Base-by-base conservation (phyloP, 768 basidiomycete species). In the Lactifluus pinguis region DNA sequence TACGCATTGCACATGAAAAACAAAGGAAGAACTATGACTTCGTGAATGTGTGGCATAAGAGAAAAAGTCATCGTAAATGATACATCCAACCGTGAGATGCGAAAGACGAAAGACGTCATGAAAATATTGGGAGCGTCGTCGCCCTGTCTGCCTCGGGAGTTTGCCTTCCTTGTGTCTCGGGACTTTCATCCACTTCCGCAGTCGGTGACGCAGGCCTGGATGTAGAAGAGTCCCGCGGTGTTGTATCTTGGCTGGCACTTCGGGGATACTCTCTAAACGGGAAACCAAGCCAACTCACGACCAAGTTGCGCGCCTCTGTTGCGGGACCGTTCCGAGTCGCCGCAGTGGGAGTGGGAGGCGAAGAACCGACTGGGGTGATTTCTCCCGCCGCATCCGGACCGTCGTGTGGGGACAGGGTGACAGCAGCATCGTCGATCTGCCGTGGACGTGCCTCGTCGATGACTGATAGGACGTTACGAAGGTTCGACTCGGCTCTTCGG, bases 401-500 rank as follows among this genome's bases (percentile, higher is more conserved):
- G 45, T 25, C 21, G 13, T 44, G 21, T 47, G 52, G 30, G 47
- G 10, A 3, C 13, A 38, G 1, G 3, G 38, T 38, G 38, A 49
- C 21, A 17, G 39, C 15, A 17, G 39, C 10, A 44, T 55, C 44
- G 29, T 59, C 55, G 6, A 32, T 21, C 19, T 30, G 60, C 38
- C 47, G 48, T 45, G 76, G 63, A 58, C 75, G 80, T 34, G 72
- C 71, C 72, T 91, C 89, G 62, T 88, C 85, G 57, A 91, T 84
- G 21, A 83, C 79, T 34, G 86, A 72, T n/a, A 91, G 75, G n/a
- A 86, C 81, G 60, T 77, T 84, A 50, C 86, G 84, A 48, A 90
- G 78, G 69, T 87, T 89, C 17, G 80, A 80, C 38, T 85, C 83
- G 29, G 65, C 62, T 49, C 65, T 53, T 15, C 61, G 82, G 79